phyloP scores from a whole-genome alignment of 116 monocot genomes.

The Iris pallida region DNA sequence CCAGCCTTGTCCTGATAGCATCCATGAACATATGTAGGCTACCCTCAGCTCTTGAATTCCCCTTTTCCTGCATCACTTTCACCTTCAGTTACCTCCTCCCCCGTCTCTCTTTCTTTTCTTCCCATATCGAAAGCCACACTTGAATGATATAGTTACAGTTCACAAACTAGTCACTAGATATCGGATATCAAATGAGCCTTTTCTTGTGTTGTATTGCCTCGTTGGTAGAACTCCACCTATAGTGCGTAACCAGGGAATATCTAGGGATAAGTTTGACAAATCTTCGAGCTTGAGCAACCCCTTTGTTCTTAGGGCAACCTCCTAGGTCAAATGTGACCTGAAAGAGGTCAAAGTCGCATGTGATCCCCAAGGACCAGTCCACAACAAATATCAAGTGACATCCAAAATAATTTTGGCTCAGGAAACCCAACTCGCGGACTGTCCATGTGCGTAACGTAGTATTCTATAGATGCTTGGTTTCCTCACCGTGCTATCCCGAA shows the following conservation, averaged over 20 bases:
- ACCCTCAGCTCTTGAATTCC: not conserved
- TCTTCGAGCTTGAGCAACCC: no score
- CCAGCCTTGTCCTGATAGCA: not conserved
- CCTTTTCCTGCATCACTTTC: not conserved
- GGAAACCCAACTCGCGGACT: no score
- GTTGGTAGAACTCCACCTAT: not conserved
- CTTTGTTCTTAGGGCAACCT: no score
- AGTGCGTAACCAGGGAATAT: not conserved
- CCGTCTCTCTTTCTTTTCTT: not conserved
- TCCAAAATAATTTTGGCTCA: no score
- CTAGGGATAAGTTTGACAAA: no score
- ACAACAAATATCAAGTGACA: no score
- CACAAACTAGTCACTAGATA: conserved; percentile 1
- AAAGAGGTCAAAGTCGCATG: no score
- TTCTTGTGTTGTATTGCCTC: conserved; percentile 6
- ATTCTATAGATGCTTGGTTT: conserved; percentile 5
- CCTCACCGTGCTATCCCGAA: conserved; percentile 45
- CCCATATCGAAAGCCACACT: conserved; percentile 1
- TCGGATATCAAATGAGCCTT: conserved; percentile 4
- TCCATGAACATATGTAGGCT: not conserved
- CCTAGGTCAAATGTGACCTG: no score
- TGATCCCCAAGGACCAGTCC: no score
- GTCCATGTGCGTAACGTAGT: not conserved
- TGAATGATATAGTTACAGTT: conserved; percentile 6
- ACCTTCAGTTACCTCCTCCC: not conserved